Evolutionary conservation across 108 stramenopile species (phyloP), one percentile per base, ranked within the genome.

Genomic region (Skeletonema grethae): DNA sequence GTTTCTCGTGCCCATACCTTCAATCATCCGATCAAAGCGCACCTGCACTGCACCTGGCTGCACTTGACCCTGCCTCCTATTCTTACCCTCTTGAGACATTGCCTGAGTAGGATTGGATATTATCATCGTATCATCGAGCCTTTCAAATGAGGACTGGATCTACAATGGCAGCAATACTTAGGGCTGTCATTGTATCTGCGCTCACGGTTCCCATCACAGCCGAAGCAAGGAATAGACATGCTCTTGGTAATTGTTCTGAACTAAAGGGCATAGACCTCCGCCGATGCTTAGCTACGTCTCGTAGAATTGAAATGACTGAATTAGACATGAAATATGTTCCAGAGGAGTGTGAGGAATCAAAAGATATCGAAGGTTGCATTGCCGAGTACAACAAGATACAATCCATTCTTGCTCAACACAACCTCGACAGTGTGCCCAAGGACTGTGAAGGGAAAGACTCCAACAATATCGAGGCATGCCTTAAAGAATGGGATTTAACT

Each of bases 391-490:
- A 24, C 22, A 5, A 18, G 7, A 53, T n/a, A 22, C 22, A 53
- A 53, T 18, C 50, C 18, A 20, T 53, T 24, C 50, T 53, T 22
- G 50, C 50, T 53, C 50, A 53, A 9, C 22, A 22, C 4, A 53
- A 53, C 22, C 18, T 53, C 22, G 50, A 53, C 4, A 53, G 22
- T 22, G n/a, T 16, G 1, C 50, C 30, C 13, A 43, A 66, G 28
- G 32, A 35, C 5, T 66, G 65, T 16, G 50, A 66, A 48, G 24
- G 50, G 18, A 22, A 55, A 32, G 39, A 66, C 3, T 28, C 48
- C 12, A 18, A 56, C 28, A 34, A n/a, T 5, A 50, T 66, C 32
- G 53, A 66, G 5, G 22, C 9, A 46, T 66, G 65, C 50, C 11
- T 53, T 7, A 24, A 22, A 24, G 22, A 53, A 20, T 53, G 18